Percentiles rank a stretch among this genome's conserved stretches.
Conservation (phyloP, 108 stramenopile genomes). For the Cyclotella cryptica region DNA sequence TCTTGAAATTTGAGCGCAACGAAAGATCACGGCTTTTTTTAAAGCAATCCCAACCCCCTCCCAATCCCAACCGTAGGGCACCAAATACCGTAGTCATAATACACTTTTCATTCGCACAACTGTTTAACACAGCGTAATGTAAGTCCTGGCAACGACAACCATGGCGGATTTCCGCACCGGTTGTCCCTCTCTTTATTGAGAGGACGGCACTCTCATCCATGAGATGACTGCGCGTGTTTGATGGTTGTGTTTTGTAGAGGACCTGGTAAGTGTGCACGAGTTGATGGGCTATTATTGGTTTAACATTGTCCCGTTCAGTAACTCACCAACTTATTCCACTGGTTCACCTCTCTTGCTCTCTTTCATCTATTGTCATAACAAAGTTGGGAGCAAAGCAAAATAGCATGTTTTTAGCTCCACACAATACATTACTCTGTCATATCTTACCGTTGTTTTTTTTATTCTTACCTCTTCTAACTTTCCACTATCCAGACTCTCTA, state of each 20-base stretch:
- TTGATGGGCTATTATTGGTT: no score
- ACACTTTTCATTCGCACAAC: neutral
- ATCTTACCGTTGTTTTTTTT: no score
- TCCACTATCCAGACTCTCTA: neutral
- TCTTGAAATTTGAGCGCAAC: no score
- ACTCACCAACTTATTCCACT: neutral
- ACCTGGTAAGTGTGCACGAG: neutral
- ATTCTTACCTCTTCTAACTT: neutral
- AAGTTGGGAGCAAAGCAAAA: no score
- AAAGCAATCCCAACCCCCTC: no score
- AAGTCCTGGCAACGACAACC: constrained; percentile 57
- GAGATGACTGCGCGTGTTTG: neutral
- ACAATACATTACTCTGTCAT: no score
- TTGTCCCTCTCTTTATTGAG: constrained; percentile 29
- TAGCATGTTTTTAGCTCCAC: no score
- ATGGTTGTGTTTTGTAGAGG: neutral
- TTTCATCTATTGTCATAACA: no score
- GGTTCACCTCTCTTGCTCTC: no score
- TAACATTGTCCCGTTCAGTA: no score
- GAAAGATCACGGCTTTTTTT: no score
- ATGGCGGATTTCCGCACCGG: constrained; percentile 19
- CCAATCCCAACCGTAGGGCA: no score
- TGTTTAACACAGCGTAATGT: constrained; percentile 8
- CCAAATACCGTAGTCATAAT: neutral
- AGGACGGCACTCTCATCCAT: constrained; percentile 29